Percentiles rank a stretch among this genome's conserved stretches.
These are phyloP conservation scores for Lizonia empirigonia DNA, from an alignment of 2,329 filamentous ascomycete genomes.

Conservation along the genomic window DNA sequence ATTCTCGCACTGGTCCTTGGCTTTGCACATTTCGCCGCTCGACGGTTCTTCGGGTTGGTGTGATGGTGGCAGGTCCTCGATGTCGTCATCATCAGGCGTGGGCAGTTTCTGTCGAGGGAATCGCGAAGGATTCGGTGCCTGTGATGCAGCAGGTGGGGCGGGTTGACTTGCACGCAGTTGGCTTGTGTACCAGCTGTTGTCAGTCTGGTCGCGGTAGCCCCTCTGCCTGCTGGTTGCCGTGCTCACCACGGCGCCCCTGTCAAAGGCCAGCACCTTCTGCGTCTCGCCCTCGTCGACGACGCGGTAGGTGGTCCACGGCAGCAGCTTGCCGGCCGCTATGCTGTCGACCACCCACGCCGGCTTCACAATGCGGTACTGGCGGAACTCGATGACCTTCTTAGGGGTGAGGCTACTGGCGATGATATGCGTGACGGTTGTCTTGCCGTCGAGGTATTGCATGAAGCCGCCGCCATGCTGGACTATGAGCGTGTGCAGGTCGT, in stretches of 20 bases:
- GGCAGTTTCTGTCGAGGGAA: conserved; percentile 34
- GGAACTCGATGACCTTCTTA: conserved; percentile 90
- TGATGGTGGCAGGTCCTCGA: conserved; percentile 40
- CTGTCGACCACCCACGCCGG: conserved; percentile 95
- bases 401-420: conserved; percentile 88
- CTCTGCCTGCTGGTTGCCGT: conserved; percentile 65
- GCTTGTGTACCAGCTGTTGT: conserved; percentile 79
- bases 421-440: conserved; percentile 94
- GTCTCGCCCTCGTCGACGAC: conserved; percentile 82
- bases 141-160: conserved; percentile 34
- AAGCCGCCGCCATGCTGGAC: conserved; percentile 95
- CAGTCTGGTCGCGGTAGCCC: conserved; percentile 81
- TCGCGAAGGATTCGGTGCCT: conserved; percentile 30
- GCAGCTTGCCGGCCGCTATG: conserved; percentile 75
- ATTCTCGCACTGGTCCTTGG: conserved; percentile 15
- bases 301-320: conserved; percentile 86
- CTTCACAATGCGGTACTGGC: conserved; percentile 87
- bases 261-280: conserved; percentile 75
- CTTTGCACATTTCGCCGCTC: neutral
- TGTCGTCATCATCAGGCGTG: conserved; percentile 33
- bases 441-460: conserved; percentile 91
- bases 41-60: conserved; percentile 41
- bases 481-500: conserved; percentile 84
- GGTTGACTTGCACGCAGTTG: conserved; percentile 61
- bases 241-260: conserved; percentile 67